phyloP scores from a whole-genome alignment of 2,329 filamentous ascomycete species.

The Lachnellula occidentalis region DNA sequence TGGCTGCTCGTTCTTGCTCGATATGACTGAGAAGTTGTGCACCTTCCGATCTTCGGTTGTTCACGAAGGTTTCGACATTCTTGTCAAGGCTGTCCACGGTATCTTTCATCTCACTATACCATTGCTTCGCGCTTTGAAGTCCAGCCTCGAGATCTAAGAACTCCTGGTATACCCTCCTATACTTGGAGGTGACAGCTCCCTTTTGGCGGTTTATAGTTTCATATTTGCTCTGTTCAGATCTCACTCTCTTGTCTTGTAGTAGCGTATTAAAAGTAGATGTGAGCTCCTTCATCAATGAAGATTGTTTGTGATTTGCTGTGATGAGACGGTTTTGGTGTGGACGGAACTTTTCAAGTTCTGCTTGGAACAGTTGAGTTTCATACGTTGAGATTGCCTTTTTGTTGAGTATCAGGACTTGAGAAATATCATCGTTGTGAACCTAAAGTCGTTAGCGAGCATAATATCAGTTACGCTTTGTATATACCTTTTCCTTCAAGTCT shows the following conservation, averaged over 20 bases:
- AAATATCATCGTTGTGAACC: constrained; percentile 96
- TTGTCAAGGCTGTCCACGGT: constrained; percentile 87
- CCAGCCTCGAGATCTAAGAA: constrained; percentile 87
- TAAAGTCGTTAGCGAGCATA: constrained; percentile 34
- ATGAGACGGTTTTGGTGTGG: constrained; percentile 86
- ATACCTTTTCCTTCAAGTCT: constrained; percentile 94
- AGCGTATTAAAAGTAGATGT: constrained; percentile 81
- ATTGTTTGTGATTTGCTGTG: constrained; percentile 93
- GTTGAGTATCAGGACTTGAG: constrained; percentile 93
- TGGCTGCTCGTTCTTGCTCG: constrained; percentile 30
- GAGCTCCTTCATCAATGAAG: constrained; percentile 89
- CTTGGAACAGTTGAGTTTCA: constrained; percentile 86
- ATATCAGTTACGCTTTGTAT: constrained; percentile 16
- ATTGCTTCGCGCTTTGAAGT: constrained; percentile 79
- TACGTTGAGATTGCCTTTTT: constrained; percentile 94
- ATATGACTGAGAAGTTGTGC: constrained; percentile 85
- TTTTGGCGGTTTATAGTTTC: constrained; percentile 81
- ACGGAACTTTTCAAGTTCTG: constrained; percentile 95
- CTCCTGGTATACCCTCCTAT: constrained; percentile 86
- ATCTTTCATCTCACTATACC: constrained; percentile 94
- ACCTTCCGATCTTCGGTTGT: constrained; percentile 86
- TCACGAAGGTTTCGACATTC: constrained; percentile 96
- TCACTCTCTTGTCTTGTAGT: constrained; percentile 88
- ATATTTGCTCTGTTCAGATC: constrained; percentile 92
- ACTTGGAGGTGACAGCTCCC: constrained; percentile 74